Base-by-base conservation (phyloP, 148 eudicot species). In the Bassia scoparia region DNA sequence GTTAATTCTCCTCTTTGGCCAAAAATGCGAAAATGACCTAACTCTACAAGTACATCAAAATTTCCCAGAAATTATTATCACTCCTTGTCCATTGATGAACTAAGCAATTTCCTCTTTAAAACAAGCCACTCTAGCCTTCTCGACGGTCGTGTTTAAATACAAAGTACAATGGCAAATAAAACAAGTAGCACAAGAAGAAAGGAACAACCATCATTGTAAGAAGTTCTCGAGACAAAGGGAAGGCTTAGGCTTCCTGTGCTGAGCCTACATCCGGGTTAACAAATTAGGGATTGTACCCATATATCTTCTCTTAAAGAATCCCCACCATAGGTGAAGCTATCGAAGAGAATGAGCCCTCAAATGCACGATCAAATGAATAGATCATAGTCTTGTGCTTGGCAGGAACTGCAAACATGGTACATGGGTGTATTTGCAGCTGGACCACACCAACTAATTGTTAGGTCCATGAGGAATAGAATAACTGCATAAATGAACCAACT, bases 301-400 rank as follows among this genome's bases (percentile, higher is more conserved):
- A 95, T 12, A 95, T 83, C 81, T 88, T 89, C 82, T 95, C 97
- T 4, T 97, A 81, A 10, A 95, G 85, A 61, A 95, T 91, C 23
- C 98, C 98, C 13, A 95, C 98, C 56, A 95, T 30, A 12, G 98
- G 98, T 68, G 98, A 93, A 34, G 98, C 98, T 71, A 95, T 89
- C 4, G 98, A 91, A n/a, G 98, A 88, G 78, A 95, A 88, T 20
- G 97, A 91, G 0, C 80, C 97, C 59, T 95, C 98, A 71, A 89
- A 89, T 10, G 98, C 96, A 0, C 98, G 91, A 74, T 95, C 96
- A 77, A 89, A 95, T 44, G 98, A 96, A 62, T 95, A 95, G 24
- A 95, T 91, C 97, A 91, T 95, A 61, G 98, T 95, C 52, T 97
- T 86, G 81, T 95, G 92, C 46, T 81, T 90, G 33, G 86, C 63